Percentiles rank a stretch among this genome's conserved stretches.
Conservation (phyloP, 2,329 filamentous ascomycete species). For the Geoglossum cookeanum region DNA sequence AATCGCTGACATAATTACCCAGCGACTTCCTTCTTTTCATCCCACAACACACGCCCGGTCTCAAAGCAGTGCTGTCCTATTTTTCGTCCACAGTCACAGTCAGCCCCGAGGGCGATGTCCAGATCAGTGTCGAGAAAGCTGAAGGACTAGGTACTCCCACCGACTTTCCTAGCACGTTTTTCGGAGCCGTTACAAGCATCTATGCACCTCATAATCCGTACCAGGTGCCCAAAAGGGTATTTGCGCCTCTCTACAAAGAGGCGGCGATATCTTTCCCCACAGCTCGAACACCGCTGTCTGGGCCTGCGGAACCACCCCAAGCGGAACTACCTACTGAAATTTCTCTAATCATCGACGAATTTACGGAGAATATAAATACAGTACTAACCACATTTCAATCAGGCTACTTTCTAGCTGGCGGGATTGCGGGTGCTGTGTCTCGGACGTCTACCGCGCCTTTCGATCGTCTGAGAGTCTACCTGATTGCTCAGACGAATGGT, state of each 20-base stretch:
- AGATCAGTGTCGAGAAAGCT: constrained; percentile 75
- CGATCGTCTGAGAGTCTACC: constrained; percentile 91
- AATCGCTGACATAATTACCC: constrained; percentile 3
- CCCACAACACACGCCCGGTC: constrained; percentile 45
- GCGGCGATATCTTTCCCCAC: not conserved
- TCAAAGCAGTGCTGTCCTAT: constrained; percentile 73
- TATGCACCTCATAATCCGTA: constrained; percentile 2
- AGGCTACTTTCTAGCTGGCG: constrained; percentile 97
- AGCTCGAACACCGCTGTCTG: not conserved
- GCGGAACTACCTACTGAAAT: not conserved
- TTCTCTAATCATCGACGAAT: not conserved
- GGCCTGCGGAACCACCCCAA: not conserved
- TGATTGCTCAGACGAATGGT: constrained; percentile 72
- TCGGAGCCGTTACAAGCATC: constrained; percentile 3
- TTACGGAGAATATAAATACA: constrained; percentile 18
- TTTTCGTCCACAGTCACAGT: constrained; percentile 79
- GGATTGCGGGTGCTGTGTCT: constrained; percentile 82
- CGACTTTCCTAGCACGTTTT: constrained; percentile 3
- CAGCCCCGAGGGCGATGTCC: constrained; percentile 83
- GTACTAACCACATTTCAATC: constrained; percentile 34
- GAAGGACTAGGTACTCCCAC: constrained; percentile 69
- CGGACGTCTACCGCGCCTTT: constrained; percentile 89
- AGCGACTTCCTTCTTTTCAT: constrained; percentile 93
- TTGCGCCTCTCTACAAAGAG: constrained; percentile 1
- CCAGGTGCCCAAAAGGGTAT: not conserved